Evolutionary conservation across 345 rosid species (phyloP).

Genomic region (Lagerstroemia speciosa): DNA sequence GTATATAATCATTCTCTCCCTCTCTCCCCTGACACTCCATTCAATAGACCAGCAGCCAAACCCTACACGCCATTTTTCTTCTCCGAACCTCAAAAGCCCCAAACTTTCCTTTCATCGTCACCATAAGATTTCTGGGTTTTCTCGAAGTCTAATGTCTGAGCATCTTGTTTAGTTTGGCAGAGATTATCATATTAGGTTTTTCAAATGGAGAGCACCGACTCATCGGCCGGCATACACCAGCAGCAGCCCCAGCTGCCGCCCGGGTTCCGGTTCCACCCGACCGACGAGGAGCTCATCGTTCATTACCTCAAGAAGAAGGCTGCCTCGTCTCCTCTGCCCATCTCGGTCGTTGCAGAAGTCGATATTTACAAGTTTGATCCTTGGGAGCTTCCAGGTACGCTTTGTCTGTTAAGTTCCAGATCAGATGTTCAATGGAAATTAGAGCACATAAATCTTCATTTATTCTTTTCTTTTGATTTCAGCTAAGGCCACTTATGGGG

Average conservation of each 20-base stretch:
- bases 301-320: conserved; percentile 89
- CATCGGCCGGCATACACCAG: conserved; percentile 51
- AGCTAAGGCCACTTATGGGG: conserved; percentile 89
- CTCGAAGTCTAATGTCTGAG: background rate
- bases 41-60: conserved; percentile 8
- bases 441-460: too few relatives aligned
- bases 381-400: conserved; percentile 97
- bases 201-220: conserved; percentile 71
- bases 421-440: too few relatives aligned
- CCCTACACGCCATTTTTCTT: background rate
- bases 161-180: background rate
- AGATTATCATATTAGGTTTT: background rate
- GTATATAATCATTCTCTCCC: background rate
- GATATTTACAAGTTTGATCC: conserved; percentile 95
- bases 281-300: conserved; percentile 92
- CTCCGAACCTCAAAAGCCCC: background rate
- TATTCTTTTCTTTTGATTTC: background rate
- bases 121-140: background rate
- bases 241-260: conserved; percentile 86
- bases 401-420: too few relatives aligned
- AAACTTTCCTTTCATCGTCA: background rate
- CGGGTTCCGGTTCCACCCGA: conserved; percentile 95
- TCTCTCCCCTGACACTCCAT: background rate
- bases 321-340: conserved; percentile 64
- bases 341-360: conserved; percentile 77